Evolutionary conservation across 495 filamentous ascomycete species (phyloP).

Genomic region (Jackrogersella multiformis): DNA sequence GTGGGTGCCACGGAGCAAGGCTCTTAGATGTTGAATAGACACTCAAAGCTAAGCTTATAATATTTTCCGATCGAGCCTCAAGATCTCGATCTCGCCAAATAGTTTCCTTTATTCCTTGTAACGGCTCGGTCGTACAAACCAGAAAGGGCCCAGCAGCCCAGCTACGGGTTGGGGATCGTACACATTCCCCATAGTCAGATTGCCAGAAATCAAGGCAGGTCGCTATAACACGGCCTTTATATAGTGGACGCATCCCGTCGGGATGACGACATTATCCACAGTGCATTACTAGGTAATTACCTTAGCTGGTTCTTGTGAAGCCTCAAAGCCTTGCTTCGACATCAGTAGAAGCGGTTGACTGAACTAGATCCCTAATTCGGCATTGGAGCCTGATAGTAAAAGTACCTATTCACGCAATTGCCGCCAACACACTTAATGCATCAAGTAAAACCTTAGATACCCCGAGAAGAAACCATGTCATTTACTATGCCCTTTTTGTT

Average conservation of each 20-base stretch:
- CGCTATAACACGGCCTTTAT: conserved; percentile 20
- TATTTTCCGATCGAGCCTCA: conserved; percentile 39
- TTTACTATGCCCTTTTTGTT: neutral
- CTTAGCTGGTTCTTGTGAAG: conserved; percentile 11
- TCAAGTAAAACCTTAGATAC: neutral
- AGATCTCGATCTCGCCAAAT: conserved; percentile 31
- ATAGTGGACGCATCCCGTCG: conserved; percentile 27
- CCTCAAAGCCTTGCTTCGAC: conserved; percentile 27
- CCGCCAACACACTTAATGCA: too few relatives aligned
- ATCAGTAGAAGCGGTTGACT: too few relatives aligned
- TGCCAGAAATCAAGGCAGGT: conserved; percentile 32
- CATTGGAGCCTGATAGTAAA: too few relatives aligned
- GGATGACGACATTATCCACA: conserved; percentile 32
- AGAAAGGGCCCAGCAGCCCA: conserved; percentile 12
- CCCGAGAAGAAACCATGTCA: neutral
- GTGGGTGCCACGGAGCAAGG: conserved; percentile 6
- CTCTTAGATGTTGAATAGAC: neutral
- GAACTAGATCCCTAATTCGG: conserved; percentile 5
- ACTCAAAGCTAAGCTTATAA: conserved; percentile 1
- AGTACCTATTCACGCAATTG: too few relatives aligned
- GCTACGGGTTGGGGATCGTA: neutral
- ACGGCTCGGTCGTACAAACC: conserved; percentile 10
- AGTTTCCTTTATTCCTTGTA: conserved; percentile 9
- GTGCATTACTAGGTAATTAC: conserved; percentile 1
- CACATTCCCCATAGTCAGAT: too few relatives aligned